phyloP scores from a whole-genome alignment of 352 stramenopile species.

The Phytophthora ohioensis region DNA sequence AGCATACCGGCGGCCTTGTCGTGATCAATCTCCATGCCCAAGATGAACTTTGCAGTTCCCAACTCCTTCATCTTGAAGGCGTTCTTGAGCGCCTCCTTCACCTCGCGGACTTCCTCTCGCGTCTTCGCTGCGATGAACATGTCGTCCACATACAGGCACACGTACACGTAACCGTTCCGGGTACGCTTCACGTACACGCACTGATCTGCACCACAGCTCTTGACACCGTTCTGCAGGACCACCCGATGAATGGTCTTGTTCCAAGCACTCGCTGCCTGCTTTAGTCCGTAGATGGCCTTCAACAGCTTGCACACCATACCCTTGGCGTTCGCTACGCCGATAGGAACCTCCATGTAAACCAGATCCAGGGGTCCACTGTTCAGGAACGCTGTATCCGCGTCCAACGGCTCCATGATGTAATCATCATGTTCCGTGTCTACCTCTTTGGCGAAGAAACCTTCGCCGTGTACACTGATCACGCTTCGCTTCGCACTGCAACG shows the following conservation, averaged over 20 bases:
- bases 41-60: constrained; percentile 17
- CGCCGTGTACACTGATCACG: no score
- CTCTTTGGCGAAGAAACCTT: no score
- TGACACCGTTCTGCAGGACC: no score
- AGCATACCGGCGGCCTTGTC: constrained; percentile 3
- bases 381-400: constrained; percentile 29
- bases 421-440: no score
- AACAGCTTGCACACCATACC: constrained; percentile 14
- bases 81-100: constrained; percentile 16
- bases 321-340: background rate
- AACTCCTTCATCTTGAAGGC: constrained; percentile 7
- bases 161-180: constrained; percentile 11
- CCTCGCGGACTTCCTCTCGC: constrained; percentile 1
- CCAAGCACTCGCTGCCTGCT: constrained; percentile 26
- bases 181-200: constrained; percentile 28
- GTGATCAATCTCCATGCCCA: constrained; percentile 36
- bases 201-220: constrained; percentile 21
- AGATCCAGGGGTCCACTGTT: constrained; percentile 22
- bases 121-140: constrained; percentile 16
- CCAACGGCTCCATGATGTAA: no score
- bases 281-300: constrained; percentile 28
- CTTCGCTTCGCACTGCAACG: no score
- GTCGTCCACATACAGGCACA: constrained; percentile 3
- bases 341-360: constrained; percentile 24
- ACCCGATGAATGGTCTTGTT: no score